A percentile compares a stretch with the other conserved stretches of the same genome.
These are phyloP conservation scores for Mucor racemosus DNA, from an alignment of 371 early-diverging fungal species.

Conservation along the genomic window DNA sequence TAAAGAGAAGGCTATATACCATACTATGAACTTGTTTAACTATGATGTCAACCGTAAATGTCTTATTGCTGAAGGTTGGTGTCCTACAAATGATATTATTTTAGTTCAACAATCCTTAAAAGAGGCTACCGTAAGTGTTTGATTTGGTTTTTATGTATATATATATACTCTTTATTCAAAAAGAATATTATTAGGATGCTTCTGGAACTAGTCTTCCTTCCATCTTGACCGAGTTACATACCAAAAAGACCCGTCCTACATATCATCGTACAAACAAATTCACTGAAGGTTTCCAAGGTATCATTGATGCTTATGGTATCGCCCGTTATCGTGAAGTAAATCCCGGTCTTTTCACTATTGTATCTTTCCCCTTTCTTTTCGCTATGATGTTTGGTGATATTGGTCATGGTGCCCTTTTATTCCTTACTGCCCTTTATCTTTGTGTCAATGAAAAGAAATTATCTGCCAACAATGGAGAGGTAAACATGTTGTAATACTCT, in stretches of 20 bases:
- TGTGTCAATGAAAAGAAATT: conserved; percentile 85
- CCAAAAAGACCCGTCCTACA: conserved; percentile 93
- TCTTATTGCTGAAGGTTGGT: conserved; percentile 98
- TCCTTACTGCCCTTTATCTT: conserved; percentile 78
- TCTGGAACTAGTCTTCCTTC: conserved; percentile 84
- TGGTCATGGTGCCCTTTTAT: conserved; percentile 94
- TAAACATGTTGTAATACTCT: too few relatives aligned
- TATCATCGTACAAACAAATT: conserved; percentile 96
- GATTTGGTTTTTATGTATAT: too few relatives aligned
- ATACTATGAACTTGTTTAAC: conserved; percentile 93
- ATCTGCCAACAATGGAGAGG: conserved; percentile 18
- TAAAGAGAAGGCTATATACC: conserved; percentile 96
- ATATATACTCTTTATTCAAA: too few relatives aligned
- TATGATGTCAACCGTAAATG: conserved; percentile 91
- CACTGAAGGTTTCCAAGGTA: conserved; percentile 95
- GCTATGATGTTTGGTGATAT: conserved; percentile 99
- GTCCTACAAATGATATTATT: conserved; percentile 78
- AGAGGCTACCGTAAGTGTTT: conserved; percentile 53
- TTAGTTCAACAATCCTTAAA: conserved; percentile 81
- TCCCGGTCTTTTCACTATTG: conserved; percentile 97
- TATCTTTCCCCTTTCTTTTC: conserved; percentile 99
- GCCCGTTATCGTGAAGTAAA: conserved; percentile 99
- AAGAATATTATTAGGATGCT: neutral
- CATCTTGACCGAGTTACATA: conserved; percentile 82
- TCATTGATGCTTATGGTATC: conserved; percentile 98